Conservation (phyloP, 2,329 filamentous ascomycete species). For the Diaporthe capsici region DNA sequence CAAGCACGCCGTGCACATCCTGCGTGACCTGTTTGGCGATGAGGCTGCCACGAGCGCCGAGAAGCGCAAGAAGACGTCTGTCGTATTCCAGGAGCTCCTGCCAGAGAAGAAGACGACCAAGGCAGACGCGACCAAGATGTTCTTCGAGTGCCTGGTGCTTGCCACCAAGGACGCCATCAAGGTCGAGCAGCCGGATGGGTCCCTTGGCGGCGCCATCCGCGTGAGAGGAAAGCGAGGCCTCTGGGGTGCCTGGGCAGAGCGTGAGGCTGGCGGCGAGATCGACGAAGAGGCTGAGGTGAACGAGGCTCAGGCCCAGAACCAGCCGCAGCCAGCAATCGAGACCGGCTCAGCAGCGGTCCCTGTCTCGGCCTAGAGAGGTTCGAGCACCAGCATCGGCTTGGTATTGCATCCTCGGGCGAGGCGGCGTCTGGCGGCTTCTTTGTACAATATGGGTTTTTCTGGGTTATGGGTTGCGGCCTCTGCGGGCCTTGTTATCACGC, state of each 20-base stretch:
- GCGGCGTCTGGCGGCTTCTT: conserved; percentile 21
- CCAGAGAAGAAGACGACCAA: conserved; percentile 86
- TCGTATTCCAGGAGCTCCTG: conserved; percentile 92
- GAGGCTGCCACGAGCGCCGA: conserved; percentile 78
- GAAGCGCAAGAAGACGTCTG: conserved; percentile 80
- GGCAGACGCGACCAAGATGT: conserved; percentile 98
- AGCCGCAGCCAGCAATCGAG: conserved; percentile 53
- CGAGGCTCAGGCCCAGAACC: conserved; percentile 42
- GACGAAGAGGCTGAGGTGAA: conserved; percentile 61
- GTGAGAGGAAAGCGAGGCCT: conserved; percentile 94
- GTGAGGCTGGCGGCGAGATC: conserved; percentile 75
- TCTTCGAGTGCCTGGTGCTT: conserved; percentile 95
- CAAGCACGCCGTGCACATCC: conserved; percentile 94
- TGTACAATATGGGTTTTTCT: conserved; percentile 39
- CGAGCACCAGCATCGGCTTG: conserved; percentile 8
- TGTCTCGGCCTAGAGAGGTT: conserved; percentile 37
- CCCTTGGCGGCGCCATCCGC: conserved; percentile 83
- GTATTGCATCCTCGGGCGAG: conserved; percentile 20
- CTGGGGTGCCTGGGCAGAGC: conserved; percentile 96
- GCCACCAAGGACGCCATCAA: conserved; percentile 99
- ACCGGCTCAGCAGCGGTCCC: conserved; percentile 39
- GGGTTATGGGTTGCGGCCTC: conserved; percentile 22
- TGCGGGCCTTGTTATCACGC: conserved; percentile 35
- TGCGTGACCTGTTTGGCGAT: conserved; percentile 87
- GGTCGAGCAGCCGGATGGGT: conserved; percentile 84